Conservation (phyloP, 257 asterid species). For the Coffea eugenioides region DNA sequence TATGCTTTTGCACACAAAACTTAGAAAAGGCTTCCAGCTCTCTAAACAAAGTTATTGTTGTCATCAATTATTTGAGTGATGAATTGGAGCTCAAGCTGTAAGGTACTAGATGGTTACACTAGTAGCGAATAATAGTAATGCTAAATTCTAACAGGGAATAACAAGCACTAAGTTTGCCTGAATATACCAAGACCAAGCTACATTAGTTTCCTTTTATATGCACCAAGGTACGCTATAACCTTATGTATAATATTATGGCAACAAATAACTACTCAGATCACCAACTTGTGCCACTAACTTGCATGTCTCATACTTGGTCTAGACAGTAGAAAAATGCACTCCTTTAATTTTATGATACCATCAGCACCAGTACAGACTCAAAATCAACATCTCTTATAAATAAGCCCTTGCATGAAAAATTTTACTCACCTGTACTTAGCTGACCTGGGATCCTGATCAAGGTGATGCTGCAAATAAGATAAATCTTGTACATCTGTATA, state of each 20-base stretch:
- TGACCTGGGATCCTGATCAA: slow-evolving; percentile 88
- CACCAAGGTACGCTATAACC: not conserved
- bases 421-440: slow-evolving; percentile 65
- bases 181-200: not conserved
- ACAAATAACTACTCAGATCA: not conserved
- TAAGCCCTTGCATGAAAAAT: not conserved
- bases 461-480: slow-evolving; percentile 75
- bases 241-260: not conserved
- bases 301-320: not conserved
- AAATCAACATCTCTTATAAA: not conserved
- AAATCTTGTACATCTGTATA: slow-evolving; percentile 93
- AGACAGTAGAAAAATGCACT: not conserved
- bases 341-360: not conserved
- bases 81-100: not conserved
- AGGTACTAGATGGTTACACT: not conserved
- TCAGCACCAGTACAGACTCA: not conserved
- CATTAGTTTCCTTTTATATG: not conserved
- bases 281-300: too few relatives aligned
- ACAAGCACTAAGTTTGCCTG: not conserved
- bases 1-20: not conserved
- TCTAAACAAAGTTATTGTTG: not conserved
- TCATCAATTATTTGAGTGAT: not conserved
- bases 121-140: not conserved
- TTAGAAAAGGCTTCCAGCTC: not conserved
- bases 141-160: not conserved